Base-by-base conservation (phyloP, 2,329 filamentous ascomycete genomes). In the Zymoseptoria pseudotritici region DNA sequence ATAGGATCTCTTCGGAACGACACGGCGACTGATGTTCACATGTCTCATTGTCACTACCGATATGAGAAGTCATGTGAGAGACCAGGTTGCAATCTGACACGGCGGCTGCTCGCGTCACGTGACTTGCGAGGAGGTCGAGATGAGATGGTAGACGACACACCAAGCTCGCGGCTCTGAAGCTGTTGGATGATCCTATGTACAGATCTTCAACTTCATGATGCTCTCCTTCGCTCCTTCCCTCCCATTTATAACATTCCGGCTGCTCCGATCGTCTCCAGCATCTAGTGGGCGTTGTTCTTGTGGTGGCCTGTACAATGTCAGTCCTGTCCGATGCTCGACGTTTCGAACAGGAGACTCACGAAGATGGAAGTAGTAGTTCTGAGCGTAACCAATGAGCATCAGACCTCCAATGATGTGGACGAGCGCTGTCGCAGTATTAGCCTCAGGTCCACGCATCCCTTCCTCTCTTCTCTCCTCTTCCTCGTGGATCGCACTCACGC, bases 321-420 rank as follows among this genome's bases (percentile, higher is more conserved):
- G 63, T 59, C 42, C 26, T 13, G 63, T 46, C 52, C 31, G 20
- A 24, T 50, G 61, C 53, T 50, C 50, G 20, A 49, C 50, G 8
- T 57, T 31, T 36, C 19, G 1, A 10, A 9, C 64, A 61, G 53
- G 55, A 59, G 58, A 86, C 90, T 79, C 87, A 99, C 94, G 91
- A 74, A 99, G 85, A 81, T 99, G 95, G 90, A 96, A 97, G 86
- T 99, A 97, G 87, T 99, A 99, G 82, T 96, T 92, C 82, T 97
- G 91, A 71, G 89, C 89, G 79, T 99, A 99, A 73, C 94, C 93
- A 70, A 97, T 75, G 67, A 85, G 78, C 67, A 96, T 80, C 64
- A 99, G 80, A 74, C 85, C 82, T 70, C 83, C 86, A 71, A 99
- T 88, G 71, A 86, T 83, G 79, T 99, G 94, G 71, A 96, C 82